Conservation (phyloP, 352 stramenopile species). For the Aphanomyces astaci region DNA sequence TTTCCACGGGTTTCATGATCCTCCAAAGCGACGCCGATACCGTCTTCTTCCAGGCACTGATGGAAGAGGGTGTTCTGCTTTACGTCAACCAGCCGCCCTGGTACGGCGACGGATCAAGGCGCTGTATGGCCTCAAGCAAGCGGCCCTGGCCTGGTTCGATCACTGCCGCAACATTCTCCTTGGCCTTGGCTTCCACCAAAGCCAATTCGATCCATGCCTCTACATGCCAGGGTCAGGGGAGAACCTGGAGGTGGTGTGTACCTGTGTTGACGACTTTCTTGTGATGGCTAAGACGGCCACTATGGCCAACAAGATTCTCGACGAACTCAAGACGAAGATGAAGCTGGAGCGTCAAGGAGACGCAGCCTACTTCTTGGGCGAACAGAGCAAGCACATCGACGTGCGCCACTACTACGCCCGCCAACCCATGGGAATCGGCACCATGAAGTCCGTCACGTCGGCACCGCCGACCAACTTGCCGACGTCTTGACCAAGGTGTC, state of each 20-base stretch:
- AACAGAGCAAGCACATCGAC: slow-evolving; percentile 30
- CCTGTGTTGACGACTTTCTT: slow-evolving; percentile 9
- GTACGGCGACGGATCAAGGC: not conserved
- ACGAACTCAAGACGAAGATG: not conserved
- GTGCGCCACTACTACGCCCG: slow-evolving; percentile 26
- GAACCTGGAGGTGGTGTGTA: not conserved
- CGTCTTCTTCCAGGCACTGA: not conserved
- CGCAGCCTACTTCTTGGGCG: slow-evolving; percentile 15
- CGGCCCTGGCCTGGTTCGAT: not conserved
- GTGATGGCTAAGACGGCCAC: not conserved
- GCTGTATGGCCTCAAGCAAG: slow-evolving; percentile 27
- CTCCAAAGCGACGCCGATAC: too few relatives aligned
- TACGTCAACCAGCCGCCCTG: not conserved
- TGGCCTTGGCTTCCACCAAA: not conserved
- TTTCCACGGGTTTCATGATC: slow-evolving; percentile 23
- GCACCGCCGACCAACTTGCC: slow-evolving; percentile 24
- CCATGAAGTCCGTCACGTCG: slow-evolving; percentile 21
- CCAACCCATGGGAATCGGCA: slow-evolving; percentile 15
- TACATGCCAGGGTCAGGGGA: not conserved
- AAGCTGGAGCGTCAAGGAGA: slow-evolving; percentile 22
- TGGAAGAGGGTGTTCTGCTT: not conserved
- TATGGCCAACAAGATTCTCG: not conserved
- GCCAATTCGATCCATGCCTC: not conserved
- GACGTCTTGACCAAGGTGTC: slow-evolving; percentile 26
- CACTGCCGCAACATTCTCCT: not conserved